Conservation (phyloP, 169 alveolate species). For the Plasmodium adleri region DNA sequence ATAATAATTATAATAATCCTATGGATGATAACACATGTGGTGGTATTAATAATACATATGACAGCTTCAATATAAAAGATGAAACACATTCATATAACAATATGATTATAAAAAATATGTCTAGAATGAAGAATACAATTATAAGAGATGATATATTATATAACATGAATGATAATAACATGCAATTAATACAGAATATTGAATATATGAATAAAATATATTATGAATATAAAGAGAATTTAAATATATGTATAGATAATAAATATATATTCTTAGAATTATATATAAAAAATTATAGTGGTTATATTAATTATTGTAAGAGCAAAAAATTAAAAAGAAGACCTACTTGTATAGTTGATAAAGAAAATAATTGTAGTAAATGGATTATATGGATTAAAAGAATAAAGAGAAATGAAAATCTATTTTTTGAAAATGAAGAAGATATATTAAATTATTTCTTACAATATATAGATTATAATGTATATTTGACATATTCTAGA, state of each 20-base stretch:
- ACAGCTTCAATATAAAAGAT: neutral
- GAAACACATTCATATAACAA: neutral
- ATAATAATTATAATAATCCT: too few species aligned
- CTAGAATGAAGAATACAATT: neutral
- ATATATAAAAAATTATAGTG: slow-evolving; percentile 49
- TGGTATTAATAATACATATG: too few species aligned
- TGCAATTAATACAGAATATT: neutral
- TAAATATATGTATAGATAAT: slow-evolving; percentile 50
- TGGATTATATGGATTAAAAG: slow-evolving; percentile 74
- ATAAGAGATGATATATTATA: neutral
- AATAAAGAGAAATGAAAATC: slow-evolving; percentile 61
- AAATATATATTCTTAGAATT: slow-evolving; percentile 60
- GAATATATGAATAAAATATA: slow-evolving; percentile 1
- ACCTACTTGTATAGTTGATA: slow-evolving; percentile 67
- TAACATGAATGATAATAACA: neutral
- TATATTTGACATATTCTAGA: slow-evolving; percentile 28
- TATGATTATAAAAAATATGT: neutral
- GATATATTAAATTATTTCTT: slow-evolving; percentile 46
- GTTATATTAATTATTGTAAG: slow-evolving; percentile 57
- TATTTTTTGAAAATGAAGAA: slow-evolving; percentile 42
- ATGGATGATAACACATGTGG: too few species aligned
- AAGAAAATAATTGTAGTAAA: slow-evolving; percentile 28
- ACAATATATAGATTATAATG: slow-evolving; percentile 39
- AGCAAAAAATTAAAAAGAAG: slow-evolving; percentile 44
- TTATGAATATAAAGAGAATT: slow-evolving; percentile 13